These are phyloP conservation scores for Rubia balearica DNA, from an alignment of 305 asterid genomes.

Conservation along the genomic window DNA sequence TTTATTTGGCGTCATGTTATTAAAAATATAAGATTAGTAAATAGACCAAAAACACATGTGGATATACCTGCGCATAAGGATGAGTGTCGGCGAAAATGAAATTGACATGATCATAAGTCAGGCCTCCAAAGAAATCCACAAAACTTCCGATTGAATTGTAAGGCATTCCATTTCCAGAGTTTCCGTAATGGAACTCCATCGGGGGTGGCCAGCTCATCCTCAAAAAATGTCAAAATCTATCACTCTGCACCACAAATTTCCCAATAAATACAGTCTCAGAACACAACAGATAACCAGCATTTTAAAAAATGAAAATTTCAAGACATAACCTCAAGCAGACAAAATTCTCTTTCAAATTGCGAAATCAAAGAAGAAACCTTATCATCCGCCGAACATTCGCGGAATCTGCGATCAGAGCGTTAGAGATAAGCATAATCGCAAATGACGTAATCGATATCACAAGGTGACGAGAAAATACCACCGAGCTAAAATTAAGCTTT, in stretches of 20 bases:
- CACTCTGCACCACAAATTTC: conserved; percentile 17
- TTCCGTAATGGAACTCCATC: conserved; percentile 55
- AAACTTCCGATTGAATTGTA: conserved; percentile 78
- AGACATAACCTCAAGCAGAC: background rate
- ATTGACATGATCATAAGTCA: conserved; percentile 75
- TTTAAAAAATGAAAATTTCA: background rate
- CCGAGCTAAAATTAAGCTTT: background rate
- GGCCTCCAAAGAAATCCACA: conserved; percentile 85
- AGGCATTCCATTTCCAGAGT: conserved; percentile 51
- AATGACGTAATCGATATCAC: background rate
- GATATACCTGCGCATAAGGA: conserved; percentile 53
- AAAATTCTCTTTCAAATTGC: background rate
- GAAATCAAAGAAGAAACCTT: conserved; percentile 1
- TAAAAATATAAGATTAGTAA: background rate
- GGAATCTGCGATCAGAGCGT: background rate
- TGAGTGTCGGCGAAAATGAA: conserved; percentile 65
- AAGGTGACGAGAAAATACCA: background rate
- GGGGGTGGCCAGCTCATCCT: conserved; percentile 78
- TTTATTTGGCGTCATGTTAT: background rate
- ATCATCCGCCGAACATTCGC: background rate
- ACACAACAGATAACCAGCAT: background rate
- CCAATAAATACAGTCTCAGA: background rate
- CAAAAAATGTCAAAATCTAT: background rate
- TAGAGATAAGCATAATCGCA: background rate
- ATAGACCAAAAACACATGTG: background rate